Evolutionary conservation across 331 rosid genomes (phyloP), one percentile per base, ranked within the genome.

Genomic region (Quercus lobata): DNA sequence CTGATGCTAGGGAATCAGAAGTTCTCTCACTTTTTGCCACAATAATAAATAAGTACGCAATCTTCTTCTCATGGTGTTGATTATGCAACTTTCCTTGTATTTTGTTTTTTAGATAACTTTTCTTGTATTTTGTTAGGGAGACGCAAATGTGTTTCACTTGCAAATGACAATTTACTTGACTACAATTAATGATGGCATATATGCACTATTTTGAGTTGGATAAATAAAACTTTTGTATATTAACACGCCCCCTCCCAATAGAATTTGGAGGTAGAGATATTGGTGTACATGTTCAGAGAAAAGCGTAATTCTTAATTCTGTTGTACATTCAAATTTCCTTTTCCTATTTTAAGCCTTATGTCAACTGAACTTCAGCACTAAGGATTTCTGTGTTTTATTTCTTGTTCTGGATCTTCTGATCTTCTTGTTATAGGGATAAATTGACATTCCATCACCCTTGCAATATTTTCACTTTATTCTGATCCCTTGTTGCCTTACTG

Each of bases 1-100:
- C 98, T 71, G 98, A 95, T 85, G 97, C 97, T 49, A 92, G 97
- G 83, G 97, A 95, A 79, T 91, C 97, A 5, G 98, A 95, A 90
- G 98, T 95, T 74, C 77, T 92, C 75, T 92, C 98, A 32, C 97
- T 95, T 76, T 95, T 92, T 90, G 98, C 98, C 37, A 95, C 98
- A 62, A 91, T 95, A 44, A 86, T 95, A 73, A 92, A 95, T 66
- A 92, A 91, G 98, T 92, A 92, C 72, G 83, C 49, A 53, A 57
- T 74, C 69, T 70, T 70, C 34, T 29, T 57, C 35, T 29, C 41
- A 46, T 24, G 6, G 29, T 11, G 0, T 65, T 65, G 41, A 18
- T 3, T 4, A 29, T 25, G 37, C 18, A 5, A 24, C 30, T 24
- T 24, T 61, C 9, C 22, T 32, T 32, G n/a, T 34, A 30, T 16